Evolutionary conservation across 1,284 basidiomycete genomes (phyloP).

Genomic region (Fomitopsis pinicola): DNA sequence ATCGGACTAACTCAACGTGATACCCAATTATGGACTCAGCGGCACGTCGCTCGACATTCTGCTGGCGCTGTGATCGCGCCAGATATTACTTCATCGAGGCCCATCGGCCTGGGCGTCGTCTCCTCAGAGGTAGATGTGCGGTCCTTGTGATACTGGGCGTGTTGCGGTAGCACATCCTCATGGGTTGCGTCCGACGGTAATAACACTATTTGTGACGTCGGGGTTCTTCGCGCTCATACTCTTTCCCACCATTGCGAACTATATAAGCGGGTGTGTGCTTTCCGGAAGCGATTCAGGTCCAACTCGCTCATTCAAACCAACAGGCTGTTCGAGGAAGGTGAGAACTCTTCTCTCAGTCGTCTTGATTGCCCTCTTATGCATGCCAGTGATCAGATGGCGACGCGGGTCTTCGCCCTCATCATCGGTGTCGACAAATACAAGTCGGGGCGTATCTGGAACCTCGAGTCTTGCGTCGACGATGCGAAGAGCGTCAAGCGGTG

Average conservation of each 20-base stretch:
- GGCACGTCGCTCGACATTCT: neutral
- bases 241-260: neutral
- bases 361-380: neutral
- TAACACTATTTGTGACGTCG: neutral
- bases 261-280: neutral
- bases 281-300: neutral
- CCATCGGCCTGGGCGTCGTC: neutral
- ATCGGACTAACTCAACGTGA: neutral
- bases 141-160: neutral
- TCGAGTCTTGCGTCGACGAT: slow-evolving; percentile 58
- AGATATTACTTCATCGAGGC: neutral
- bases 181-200: neutral
- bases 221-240: neutral
- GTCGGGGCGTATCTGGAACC: slow-evolving; percentile 58
- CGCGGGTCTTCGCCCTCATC: slow-evolving; percentile 55
- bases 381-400: slow-evolving; percentile 30
- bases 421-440: slow-evolving; percentile 64
- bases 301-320: neutral
- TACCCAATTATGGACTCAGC: neutral
- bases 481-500: slow-evolving; percentile 51
- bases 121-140: neutral
- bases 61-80: neutral
- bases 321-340: neutral
- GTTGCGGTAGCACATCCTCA: neutral
- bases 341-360: neutral